These are phyloP conservation scores for Aspergillus hancockii DNA, from an alignment of 495 filamentous ascomycete species.

Conservation along the genomic window DNA sequence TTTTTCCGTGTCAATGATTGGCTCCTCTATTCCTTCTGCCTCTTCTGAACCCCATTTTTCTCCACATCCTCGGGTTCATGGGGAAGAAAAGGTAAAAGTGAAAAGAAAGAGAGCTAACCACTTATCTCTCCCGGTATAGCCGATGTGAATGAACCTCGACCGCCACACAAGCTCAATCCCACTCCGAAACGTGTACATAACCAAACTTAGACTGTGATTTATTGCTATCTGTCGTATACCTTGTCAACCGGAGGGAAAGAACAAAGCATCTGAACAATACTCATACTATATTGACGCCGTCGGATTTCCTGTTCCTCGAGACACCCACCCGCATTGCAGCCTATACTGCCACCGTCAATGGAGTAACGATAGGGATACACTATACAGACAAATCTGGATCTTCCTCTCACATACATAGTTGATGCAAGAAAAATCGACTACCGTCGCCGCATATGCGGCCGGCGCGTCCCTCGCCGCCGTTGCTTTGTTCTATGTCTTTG, in stretches of 20 bases:
- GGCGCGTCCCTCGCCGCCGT: slow-evolving; percentile 96
- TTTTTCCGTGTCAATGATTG: background rate
- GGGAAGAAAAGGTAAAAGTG: slow-evolving; percentile 13
- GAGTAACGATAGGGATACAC: slow-evolving; percentile 19
- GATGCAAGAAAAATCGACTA: slow-evolving; percentile 87
- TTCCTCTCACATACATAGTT: slow-evolving; percentile 17
- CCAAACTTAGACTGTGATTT: background rate
- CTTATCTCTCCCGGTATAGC: background rate
- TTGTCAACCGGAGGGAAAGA: background rate
- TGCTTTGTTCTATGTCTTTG: slow-evolving; percentile 94
- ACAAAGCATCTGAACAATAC: background rate
- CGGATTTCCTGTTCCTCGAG: background rate
- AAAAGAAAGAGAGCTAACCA: slow-evolving; percentile 4
- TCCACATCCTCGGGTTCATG: slow-evolving; percentile 20
- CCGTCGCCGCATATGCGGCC: slow-evolving; percentile 89
- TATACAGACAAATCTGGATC: background rate
- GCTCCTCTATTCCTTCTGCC: slow-evolving; percentile 6
- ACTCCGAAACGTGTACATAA: background rate
- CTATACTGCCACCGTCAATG: slow-evolving; percentile 9
- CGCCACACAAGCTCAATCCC: background rate
- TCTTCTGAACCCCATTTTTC: slow-evolving; percentile 15
- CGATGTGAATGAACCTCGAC: background rate
- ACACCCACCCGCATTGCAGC: background rate
- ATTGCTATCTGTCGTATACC: background rate
- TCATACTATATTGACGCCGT: background rate